Base-by-base conservation (phyloP, 2,329 filamentous ascomycete species). In the Bretziella fagacearum region DNA sequence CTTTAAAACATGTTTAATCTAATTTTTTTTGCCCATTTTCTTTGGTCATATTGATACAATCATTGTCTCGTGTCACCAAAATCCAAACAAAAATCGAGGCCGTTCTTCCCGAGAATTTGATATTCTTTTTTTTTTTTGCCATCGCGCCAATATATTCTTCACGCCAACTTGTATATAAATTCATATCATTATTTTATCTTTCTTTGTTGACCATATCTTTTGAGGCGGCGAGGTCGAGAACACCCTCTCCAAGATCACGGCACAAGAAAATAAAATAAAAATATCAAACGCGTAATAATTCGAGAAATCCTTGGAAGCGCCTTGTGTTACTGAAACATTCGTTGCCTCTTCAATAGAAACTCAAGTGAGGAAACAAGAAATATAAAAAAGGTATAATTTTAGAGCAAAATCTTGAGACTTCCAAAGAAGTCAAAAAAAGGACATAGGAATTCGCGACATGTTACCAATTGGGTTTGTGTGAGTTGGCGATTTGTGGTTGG, bases 11-110 rank as follows among this genome's bases (percentile, higher is more conserved):
- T 30, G n/a, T 13, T 17, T 39, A 10, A 22, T 18, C 6, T 11
- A 6, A 39, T 15, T 39, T 39, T 17, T n/a, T n/a, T n/a, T n/a
- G n/a, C n/a, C n/a, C n/a, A n/a, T n/a, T n/a, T n/a, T n/a, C n/a
- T n/a, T n/a, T n/a, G n/a, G 18, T 15, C 30, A 33, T 39, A 3
- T 10, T 17, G 8, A 39, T 39, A 17, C 23, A 39, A 39, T 18
- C 35, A 39, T 15, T 33, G 11, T 18, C 15, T 39, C 13, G 17
- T 39, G 35, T 39, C 35, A 18, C 18, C 17, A 39, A 3, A 20
- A 20, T 18, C 35, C 35, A 39, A n/a, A n/a, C n/a, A n/a, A n/a
- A n/a, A 39, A 39, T 39, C 35, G 35, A 39, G 35, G 35, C 35
- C 17, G 35, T 18, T 6, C 35, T 18, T 36, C 35, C 17, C 3